Base-by-base conservation (phyloP, 805 yeast genomes). In the Schwanniomyces occidentalis region DNA sequence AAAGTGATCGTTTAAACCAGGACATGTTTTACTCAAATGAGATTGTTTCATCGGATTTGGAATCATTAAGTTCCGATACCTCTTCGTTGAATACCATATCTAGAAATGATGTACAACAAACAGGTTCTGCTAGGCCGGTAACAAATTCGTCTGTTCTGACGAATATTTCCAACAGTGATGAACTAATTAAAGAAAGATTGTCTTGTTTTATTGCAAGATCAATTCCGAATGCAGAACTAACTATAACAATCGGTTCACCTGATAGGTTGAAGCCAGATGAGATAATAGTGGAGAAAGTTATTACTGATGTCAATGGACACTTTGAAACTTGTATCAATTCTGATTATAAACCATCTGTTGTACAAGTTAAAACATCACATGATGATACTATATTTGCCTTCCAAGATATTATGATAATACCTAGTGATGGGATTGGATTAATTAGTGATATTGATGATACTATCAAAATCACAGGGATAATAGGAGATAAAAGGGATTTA, bases 361-460 rank as follows among this genome's bases (percentile, higher is more conserved):
- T 82, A 2, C 78, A 74, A 40, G 82, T 75, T 8, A 56, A 71
- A 3, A 69, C 80, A 1, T 44, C 59, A 0, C 51, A 61, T 4
- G 75, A 79, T 40, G 75, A 77, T 15, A 59, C 71, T 8, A 63
- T 78, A 6, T 63, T 71, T 35, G 59, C 68, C 3, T 67, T 73
- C 32, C 69, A 71, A 36, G 75, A 75, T 17, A 57, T 73, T 1
- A 59, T 66, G 32, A 48, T 71, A 20, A 65, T 78, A 8, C 59
- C 65, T 3, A 38, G 41, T 29, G 36, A 52, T 0, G 93, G 95
- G 0, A 64, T 82, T 15, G 86, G 85, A 8, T 58, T 93, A 2
- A 89, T 93, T 15, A 81, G 90, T 49, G 99, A 93, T 57, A 82
- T 93, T 26, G 99, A 93, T 55, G 99, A 93, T 54, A 93, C 99